Evolutionary conservation across 2,329 filamentous ascomycete genomes (phyloP).

Genomic region (Calonectria pseudoreteaudii): DNA sequence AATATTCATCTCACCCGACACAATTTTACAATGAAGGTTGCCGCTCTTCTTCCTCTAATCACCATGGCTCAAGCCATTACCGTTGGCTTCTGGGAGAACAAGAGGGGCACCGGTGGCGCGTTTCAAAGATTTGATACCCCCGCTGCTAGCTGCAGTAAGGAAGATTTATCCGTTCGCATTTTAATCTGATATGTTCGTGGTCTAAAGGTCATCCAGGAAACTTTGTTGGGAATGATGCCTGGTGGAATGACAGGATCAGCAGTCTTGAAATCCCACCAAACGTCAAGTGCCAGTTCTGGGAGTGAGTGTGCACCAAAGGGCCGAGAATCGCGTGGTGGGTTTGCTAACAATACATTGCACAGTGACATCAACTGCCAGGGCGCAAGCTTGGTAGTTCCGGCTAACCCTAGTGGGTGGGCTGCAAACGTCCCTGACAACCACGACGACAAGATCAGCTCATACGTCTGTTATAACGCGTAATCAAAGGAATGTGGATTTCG

Average conservation of each 20-base stretch:
- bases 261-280: slow-evolving; percentile 19
- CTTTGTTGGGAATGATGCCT: slow-evolving; percentile 7
- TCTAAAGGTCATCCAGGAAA: not conserved
- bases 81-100: slow-evolving; percentile 14
- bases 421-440: slow-evolving; percentile 12
- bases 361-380: slow-evolving; percentile 19
- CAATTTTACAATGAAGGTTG: slow-evolving; percentile 4
- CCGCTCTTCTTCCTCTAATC: not conserved
- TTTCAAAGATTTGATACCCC: slow-evolving; percentile 11
- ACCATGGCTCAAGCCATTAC: slow-evolving; percentile 17
- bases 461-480: slow-evolving; percentile 5
- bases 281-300: slow-evolving; percentile 19
- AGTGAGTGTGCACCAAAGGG: not conserved
- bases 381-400: slow-evolving; percentile 4
- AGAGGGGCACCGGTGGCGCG: slow-evolving; percentile 14
- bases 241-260: slow-evolving; percentile 21
- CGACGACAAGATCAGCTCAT: slow-evolving; percentile 23
- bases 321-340: not conserved
- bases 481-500: not conserved
- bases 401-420: not conserved
- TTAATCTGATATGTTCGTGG: not conserved
- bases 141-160: slow-evolving; percentile 9
- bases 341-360: not conserved
- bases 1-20: not conserved
- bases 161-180: not conserved